Percentiles rank a stretch among this genome's conserved stretches.
These are phyloP conservation scores for Neoconidiobolus thromboides DNA, from an alignment of 371 early-diverging fungal genomes.

Conservation along the genomic window DNA sequence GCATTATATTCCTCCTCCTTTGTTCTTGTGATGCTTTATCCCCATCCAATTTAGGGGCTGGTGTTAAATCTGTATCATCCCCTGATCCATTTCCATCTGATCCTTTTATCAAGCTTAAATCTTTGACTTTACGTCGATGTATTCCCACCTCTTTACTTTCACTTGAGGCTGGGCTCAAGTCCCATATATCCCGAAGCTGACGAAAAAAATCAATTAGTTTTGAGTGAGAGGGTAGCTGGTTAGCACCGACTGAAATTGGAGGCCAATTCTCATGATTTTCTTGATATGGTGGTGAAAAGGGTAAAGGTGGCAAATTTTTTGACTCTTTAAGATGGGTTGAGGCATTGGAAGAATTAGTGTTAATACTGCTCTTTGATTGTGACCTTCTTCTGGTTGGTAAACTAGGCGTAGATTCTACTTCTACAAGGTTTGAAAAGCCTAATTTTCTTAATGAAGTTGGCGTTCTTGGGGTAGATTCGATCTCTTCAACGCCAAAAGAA, in stretches of 20 bases:
- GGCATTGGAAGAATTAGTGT: not conserved
- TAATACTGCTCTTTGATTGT: not conserved
- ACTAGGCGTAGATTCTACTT: not conserved
- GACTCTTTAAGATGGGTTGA: not conserved
- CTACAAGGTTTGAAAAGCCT: not conserved
- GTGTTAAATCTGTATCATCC: constrained; percentile 10
- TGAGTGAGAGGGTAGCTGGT: not conserved
- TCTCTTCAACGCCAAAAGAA: not conserved
- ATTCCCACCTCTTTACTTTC: constrained; percentile 17
- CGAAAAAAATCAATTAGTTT: constrained; percentile 15
- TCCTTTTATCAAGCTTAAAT: not conserved
- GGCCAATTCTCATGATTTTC: constrained; percentile 8
- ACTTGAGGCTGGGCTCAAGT: constrained; percentile 29
- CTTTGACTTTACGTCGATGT: constrained; percentile 12
- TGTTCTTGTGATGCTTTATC: constrained; percentile 6
- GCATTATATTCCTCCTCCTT: constrained; percentile 22
- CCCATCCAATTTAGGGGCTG: constrained; percentile 5
- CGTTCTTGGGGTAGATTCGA: not conserved
- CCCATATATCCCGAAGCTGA: constrained; percentile 39
- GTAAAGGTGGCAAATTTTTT: constrained; percentile 2
- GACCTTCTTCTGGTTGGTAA: not conserved
- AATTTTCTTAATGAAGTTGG: constrained; percentile 1
- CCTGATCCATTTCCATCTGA: constrained; percentile 2
- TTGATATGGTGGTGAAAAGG: constrained; percentile 22
- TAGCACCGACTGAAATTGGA: not conserved